Percentiles rank a stretch among this genome's conserved stretches.
Evolutionary conservation across 441 rosid species (phyloP).

Genomic region (Populus trichocarpa): DNA sequence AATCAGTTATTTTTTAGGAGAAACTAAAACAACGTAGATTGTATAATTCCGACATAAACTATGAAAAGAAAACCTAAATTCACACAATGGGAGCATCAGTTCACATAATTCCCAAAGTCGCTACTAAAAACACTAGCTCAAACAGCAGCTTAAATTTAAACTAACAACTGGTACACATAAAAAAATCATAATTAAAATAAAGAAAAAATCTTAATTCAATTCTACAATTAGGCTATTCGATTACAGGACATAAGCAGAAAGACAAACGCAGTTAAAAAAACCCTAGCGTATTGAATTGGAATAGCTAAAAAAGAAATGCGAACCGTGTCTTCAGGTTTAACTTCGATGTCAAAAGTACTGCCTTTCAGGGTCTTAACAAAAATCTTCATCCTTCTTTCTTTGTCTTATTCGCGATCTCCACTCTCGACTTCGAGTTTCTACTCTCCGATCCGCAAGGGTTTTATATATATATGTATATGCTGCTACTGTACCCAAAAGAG

Average conservation of each 20-base stretch:
- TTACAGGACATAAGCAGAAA: background rate
- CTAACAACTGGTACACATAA: too few species aligned
- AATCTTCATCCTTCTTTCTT: constrained; percentile 51
- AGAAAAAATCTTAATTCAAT: too few species aligned
- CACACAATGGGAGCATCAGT: too few species aligned
- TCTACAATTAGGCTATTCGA: background rate
- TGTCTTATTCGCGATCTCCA: constrained; percentile 8
- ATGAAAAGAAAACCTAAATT: too few species aligned
- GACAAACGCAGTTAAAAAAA: background rate
- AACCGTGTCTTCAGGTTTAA: constrained; percentile 64
- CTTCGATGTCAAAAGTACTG: constrained; percentile 69
- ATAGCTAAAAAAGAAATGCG: background rate
- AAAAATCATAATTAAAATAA: too few species aligned
- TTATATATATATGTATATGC: background rate
- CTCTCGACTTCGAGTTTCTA: constrained; percentile 7
- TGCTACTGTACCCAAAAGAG: too few species aligned
- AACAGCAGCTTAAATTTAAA: too few species aligned
- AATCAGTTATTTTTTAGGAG: too few species aligned
- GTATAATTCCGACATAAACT: too few species aligned
- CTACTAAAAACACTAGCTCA: too few species aligned
- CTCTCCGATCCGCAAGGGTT: constrained; percentile 3
- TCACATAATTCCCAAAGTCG: too few species aligned
- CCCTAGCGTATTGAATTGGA: background rate
- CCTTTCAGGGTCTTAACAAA: constrained; percentile 81
- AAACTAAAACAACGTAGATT: too few species aligned